Evolutionary conservation across 176 grass and related monocot genomes (phyloP), one percentile per base, ranked within the genome.

Genomic region (Stipa capillata): DNA sequence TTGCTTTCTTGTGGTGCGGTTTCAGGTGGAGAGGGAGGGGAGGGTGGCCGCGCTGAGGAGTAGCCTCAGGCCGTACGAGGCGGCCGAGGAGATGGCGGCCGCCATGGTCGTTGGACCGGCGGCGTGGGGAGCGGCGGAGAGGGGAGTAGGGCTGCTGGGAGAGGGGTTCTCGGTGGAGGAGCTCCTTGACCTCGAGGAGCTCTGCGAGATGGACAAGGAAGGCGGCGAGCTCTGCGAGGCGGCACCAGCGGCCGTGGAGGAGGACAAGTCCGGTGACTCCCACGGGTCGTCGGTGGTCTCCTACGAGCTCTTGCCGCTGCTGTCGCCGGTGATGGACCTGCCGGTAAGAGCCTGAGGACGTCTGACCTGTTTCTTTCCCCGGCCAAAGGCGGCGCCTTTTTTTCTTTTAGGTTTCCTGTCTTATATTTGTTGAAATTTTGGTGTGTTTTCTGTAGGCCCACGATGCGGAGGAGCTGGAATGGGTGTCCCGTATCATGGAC

Each of bases 401-500:
- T n/a, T n/a, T n/a, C n/a, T n/a, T n/a, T n/a, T 33, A 31, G 12
- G 23, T 47, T 45, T 12, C 3, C 4, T 20, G 58, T 36, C 20
- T 64, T n/a, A n/a, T n/a, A 15, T 66, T 44, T 21, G 8, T 39
- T 74, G 70, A 83, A 4, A 76, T n/a, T n/a, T n/a, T 53, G 29
- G 76, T 16, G 72, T 34, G 35, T 65, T 84, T 61, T 49, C 14
- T 9, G 49, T 75, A 99, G 96, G 80, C 83, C 63, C 92, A 91
- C 44, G 96, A 95, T 69, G 88, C 83, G 5, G 92, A 91, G 82
- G 96, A 99, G 44, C 79, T 99, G 2, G 96, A 99, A 58, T 99
- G 96, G 96, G 84, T 95, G 23, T 99, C 96, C 12, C 69, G 85
- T 49, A 91, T 99, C 81, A 99, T 93, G 83, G 92, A 95, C 69